These are phyloP conservation scores for Vicia villosa DNA, from an alignment of 306 rosid species.

Conservation along the genomic window DNA sequence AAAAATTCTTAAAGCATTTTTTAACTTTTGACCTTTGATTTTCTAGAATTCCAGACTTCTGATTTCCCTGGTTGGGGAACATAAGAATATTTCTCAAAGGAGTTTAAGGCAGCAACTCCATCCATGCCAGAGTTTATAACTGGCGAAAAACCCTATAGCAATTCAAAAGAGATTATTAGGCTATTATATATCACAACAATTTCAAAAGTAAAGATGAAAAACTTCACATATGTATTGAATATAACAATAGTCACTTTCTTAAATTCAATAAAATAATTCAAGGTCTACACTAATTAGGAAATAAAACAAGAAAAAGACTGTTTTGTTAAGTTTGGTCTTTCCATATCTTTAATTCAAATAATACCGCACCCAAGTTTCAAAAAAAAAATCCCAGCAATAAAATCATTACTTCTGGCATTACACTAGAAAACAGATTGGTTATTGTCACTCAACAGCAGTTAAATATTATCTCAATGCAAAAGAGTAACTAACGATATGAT, in stretches of 20 bases:
- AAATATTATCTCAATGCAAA: conserved; percentile 24
- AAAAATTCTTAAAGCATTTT: conserved; percentile 9
- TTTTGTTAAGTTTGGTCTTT: conserved; percentile 9
- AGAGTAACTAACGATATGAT: conserved; percentile 13
- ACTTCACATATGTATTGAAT: background rate
- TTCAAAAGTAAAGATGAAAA: conserved; percentile 23
- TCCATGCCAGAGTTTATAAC: conserved; percentile 39
- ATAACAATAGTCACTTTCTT: conserved; percentile 25
- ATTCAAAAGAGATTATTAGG: conserved; percentile 22
- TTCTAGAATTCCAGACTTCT: conserved; percentile 66
- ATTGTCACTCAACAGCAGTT: conserved; percentile 8
- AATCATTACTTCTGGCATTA: conserved; percentile 1
- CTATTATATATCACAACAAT: conserved; percentile 14
- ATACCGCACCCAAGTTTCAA: conserved; percentile 6
- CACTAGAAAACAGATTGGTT: conserved; percentile 26
- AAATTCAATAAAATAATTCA: conserved; percentile 21
- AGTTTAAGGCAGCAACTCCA: conserved; percentile 41
- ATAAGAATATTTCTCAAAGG: conserved; percentile 59
- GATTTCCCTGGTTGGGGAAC: conserved; percentile 40
- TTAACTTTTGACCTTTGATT: conserved; percentile 58
- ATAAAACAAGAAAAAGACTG: background rate
- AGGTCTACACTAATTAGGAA: background rate
- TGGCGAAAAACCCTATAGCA: conserved; percentile 51
- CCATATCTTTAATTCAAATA: conserved; percentile 4
- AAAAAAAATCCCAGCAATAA: conserved; percentile 17